phyloP scores from a whole-genome alignment of 768 basidiomycete genomes.

The Tylopilus rubrobrunneus region DNA sequence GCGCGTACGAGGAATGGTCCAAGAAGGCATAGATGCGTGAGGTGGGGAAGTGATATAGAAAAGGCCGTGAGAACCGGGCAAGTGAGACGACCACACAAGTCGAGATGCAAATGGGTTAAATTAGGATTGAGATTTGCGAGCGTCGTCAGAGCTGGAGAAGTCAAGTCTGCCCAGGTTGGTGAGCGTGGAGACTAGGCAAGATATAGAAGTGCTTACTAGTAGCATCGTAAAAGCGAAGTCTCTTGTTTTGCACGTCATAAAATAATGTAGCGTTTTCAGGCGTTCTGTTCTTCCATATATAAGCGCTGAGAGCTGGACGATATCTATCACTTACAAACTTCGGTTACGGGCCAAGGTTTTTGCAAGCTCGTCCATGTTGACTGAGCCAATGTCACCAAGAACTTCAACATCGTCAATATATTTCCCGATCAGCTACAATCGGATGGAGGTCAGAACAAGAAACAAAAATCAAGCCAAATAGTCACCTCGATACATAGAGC shows the following conservation, averaged over 20 bases:
- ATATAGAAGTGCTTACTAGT: conserved; percentile 60
- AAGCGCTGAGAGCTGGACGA: neutral
- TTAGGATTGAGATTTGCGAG: conserved; percentile 83
- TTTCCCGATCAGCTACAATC: conserved; percentile 66
- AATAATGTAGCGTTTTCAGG: conserved; percentile 79
- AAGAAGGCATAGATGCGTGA: conserved; percentile 73
- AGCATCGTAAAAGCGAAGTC: conserved; percentile 79
- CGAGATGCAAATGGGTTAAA: conserved; percentile 72
- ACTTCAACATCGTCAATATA: conserved; percentile 89
- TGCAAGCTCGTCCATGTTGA: conserved; percentile 83
- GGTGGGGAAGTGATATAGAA: conserved; percentile 56
- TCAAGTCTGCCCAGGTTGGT: conserved; percentile 50
- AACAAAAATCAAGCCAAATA: neutral
- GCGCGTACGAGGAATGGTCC: conserved; percentile 84
- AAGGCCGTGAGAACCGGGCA: conserved; percentile 57
- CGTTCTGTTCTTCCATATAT: conserved; percentile 44
- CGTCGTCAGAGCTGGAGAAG: conserved; percentile 60
- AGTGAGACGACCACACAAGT: conserved; percentile 82
- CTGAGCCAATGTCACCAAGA: conserved; percentile 78
- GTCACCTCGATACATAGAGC: conserved; percentile 76
- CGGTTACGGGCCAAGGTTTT: conserved; percentile 80
- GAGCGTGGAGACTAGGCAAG: neutral
- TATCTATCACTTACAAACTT: conserved; percentile 56
- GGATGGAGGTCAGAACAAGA: neutral
- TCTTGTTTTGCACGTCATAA: conserved; percentile 67